These are phyloP conservation scores for Sarocladium kiliense DNA, from an alignment of 2,329 filamentous ascomycete genomes.

Conservation along the genomic window DNA sequence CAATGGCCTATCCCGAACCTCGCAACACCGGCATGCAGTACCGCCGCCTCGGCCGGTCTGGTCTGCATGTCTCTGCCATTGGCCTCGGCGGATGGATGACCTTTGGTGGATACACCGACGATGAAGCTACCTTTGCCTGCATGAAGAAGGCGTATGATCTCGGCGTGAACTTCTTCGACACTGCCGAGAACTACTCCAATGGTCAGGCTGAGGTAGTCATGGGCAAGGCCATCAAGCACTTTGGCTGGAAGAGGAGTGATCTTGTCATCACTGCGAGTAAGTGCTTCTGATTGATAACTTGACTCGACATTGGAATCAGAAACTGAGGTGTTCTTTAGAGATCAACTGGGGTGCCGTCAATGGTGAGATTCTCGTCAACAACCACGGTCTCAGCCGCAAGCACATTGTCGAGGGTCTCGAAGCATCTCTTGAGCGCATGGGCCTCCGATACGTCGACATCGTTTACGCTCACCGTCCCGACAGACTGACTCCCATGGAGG, in stretches of 20 bases:
- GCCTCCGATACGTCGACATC: slow-evolving; percentile 59
- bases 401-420: slow-evolving; percentile 55
- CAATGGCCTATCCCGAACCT: slow-evolving; percentile 38
- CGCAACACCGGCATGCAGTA: slow-evolving; percentile 39
- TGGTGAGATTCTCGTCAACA: slow-evolving; percentile 59
- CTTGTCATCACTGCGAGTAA: slow-evolving; percentile 53
- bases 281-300: neutral
- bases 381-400: slow-evolving; percentile 61
- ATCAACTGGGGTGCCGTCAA: slow-evolving; percentile 62
- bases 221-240: slow-evolving; percentile 56
- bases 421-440: slow-evolving; percentile 50
- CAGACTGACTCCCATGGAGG: slow-evolving; percentile 63
- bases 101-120: slow-evolving; percentile 60
- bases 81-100: slow-evolving; percentile 62
- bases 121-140: slow-evolving; percentile 55
- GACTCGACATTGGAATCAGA: neutral
- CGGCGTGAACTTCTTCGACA: slow-evolving; percentile 61
- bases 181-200: slow-evolving; percentile 53
- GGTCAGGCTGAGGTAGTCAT: slow-evolving; percentile 61
- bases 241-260: slow-evolving; percentile 56
- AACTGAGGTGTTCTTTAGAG: slow-evolving; percentile 23
- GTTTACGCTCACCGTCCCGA: slow-evolving; percentile 68
- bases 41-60: slow-evolving; percentile 42
- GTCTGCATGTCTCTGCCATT: slow-evolving; percentile 63
- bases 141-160: slow-evolving; percentile 57